Percentiles rank a stretch among this genome's conserved stretches.
These are phyloP conservation scores for Russula dissimulans DNA, from an alignment of 768 basidiomycete genomes.

Conservation along the genomic window DNA sequence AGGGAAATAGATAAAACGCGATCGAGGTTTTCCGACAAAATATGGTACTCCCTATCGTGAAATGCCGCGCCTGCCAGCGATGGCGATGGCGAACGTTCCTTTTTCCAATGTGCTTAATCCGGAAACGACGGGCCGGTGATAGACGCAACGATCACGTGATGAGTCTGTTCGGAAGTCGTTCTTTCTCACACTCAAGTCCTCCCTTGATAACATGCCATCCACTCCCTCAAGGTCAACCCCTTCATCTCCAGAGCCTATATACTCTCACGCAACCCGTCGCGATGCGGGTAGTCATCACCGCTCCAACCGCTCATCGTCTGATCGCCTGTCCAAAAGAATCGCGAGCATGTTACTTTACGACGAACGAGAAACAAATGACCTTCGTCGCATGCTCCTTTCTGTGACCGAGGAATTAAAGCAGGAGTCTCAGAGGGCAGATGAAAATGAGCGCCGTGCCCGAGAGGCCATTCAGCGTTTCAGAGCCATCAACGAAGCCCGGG, in stretches of 20 bases:
- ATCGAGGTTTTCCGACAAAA: too few species aligned
- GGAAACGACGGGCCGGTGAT: not conserved
- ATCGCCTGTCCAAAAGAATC: slow-evolving; percentile 16
- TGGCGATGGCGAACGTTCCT: too few species aligned
- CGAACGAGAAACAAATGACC: slow-evolving; percentile 34
- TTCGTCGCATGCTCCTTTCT: slow-evolving; percentile 30
- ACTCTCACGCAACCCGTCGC: slow-evolving; percentile 6
- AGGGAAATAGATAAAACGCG: too few species aligned
- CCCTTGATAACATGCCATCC: slow-evolving; percentile 9
- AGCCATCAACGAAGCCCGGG: slow-evolving; percentile 27
- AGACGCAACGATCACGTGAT: slow-evolving; percentile 8
- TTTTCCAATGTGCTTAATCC: too few species aligned
- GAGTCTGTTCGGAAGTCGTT: not conserved
- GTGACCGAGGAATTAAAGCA: slow-evolving; percentile 32
- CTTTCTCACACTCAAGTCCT: not conserved
- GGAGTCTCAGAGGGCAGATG: slow-evolving; percentile 30
- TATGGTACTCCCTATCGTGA: too few species aligned
- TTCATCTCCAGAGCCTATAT: slow-evolving; percentile 9
- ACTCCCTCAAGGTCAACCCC: slow-evolving; percentile 7
- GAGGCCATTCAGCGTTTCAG: slow-evolving; percentile 26
- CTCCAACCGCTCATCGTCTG: slow-evolving; percentile 6
- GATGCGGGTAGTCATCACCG: not conserved
- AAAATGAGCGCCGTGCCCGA: slow-evolving; percentile 28
- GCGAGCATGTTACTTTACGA: slow-evolving; percentile 29
- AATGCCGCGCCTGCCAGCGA: too few species aligned